Base-by-base conservation (phyloP, 2,329 filamentous ascomycete species). In the Fusarium praegraminearum region DNA sequence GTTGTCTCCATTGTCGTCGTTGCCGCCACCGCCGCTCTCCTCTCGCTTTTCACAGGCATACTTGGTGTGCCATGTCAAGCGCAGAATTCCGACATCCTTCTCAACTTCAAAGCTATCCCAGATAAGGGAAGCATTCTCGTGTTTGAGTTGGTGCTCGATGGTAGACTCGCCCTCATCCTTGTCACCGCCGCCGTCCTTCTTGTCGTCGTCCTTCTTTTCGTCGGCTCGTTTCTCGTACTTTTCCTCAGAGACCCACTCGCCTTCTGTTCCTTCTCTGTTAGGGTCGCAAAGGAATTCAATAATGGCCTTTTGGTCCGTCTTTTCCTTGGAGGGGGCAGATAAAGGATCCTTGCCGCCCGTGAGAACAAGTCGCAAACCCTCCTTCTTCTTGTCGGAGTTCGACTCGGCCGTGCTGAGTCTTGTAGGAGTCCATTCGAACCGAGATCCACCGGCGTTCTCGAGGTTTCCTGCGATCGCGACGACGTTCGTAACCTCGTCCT, bases 201-300 rank as follows among this genome's bases (percentile, higher is more conserved):
- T 71, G 3, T 76, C 71, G 22, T 65, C 68, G 18, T 73, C 67
- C 10, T 75, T 73, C 28, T 74, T 73, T 16, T 76, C 69, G 4
- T 76, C 72, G 49, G 75, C 70, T 43, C 80, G 60, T 51, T 73
- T 71, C 46, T 83, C 83, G 69, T 89, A 87, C 70, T 87, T 81
- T 61, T 90, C 86, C 66, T 86, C 82, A 5, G 83, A 78, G 45
- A 85, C 83, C 77, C 85, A 87, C 73, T 92, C 89, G 70, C 87
- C 88, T 81, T 97, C 94, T 9, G 91, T 85, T 1, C 94, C 94
- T 11, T 89, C 90, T 71, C 87, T 85, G 3, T 91, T 85, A 32
- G 81, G 83, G 76, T 97, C 91, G 80, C 96, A 99, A 22, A 94
- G 78, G 73, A 98, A 94, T 75, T 97, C 92, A 56, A 98, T 87